Base-by-base conservation (phyloP, 495 filamentous ascomycete species). In the Entonaema liquescens region DNA sequence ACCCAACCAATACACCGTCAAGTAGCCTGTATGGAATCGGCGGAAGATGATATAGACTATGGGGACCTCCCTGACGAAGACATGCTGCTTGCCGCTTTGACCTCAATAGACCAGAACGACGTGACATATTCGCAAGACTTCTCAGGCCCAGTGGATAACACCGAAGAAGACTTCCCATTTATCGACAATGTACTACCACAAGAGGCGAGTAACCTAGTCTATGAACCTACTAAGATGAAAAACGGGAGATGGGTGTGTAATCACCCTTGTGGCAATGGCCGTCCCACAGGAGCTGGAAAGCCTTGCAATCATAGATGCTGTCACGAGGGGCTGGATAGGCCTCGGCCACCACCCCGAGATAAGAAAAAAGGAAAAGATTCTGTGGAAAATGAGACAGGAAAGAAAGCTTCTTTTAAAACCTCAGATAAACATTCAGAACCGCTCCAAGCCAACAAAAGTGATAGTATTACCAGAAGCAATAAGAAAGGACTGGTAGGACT, bases 171-270 rank as follows among this genome's bases (percentile, higher is more conserved):
- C 19, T 65, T 72, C 54, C 61, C 74, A 57, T 59, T 66, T 0
- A 50, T 60, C 12, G 67, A 74, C n/a, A 63, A 76, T 19, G n/a
- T 73, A 28, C 15, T 71, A 31, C 17, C 56, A 0, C 47, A 49
- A 42, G 65, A 69, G 3, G 26, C 56, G 17, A 15, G 1, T 2
- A 21, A 49, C 21, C 25, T 53, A 5, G 26, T 17, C 13, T 28
- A 9, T 12, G 83, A 84, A 38, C 85, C 89, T 1, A 70, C 81
- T 11, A 86, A 83, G 67, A 86, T 96, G 62, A 80, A 86, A 0
- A 98, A 94, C 78, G 95, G 94, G 0, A 95, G 88, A 72, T 98
- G 91, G 90, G 85, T 85, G 47, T 98, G 95, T 80, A 93, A 94
- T 63, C 95, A 99, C 72, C 83, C 79, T 36, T 99, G 85, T 64